Base-by-base conservation (phyloP, 192 early-diverging fungal genomes). In the Coemansia sp. region DNA sequence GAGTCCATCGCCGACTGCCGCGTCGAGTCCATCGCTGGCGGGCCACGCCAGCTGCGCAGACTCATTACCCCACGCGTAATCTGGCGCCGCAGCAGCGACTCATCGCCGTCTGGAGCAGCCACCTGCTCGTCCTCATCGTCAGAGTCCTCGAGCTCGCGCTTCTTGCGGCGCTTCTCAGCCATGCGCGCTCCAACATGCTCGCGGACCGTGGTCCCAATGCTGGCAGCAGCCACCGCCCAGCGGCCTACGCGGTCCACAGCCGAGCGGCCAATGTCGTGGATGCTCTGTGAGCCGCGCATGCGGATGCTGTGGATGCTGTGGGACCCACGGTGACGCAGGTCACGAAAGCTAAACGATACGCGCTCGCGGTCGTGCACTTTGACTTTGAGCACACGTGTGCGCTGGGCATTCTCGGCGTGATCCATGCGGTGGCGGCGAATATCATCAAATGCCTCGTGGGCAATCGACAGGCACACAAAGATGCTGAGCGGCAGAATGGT, bases 401-500 rank as follows among this genome's bases (percentile, higher is more conserved):
- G 77, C 60, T 88, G 83, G 37, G 84, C 75, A 51, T 89, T 90
- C 50, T 90, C 88, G 4, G 64, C 74, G 41, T 66, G 82, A 65
- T 90, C 88, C 69, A 86, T 87, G 55, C 82, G 82, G 57, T 89
- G 88, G 22, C 89, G 84, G 22, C 87, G 67, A 45, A 80, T 75
- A 57, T 92, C 91, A 60, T 92, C 91, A 57, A 84, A 92, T 2
- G 85, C 91, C 66, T 92, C 91, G 57, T 87, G 90, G 10, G 89
- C 83, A 47, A 93, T 92, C 29, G 91, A 88, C 21, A 93, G 82
- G 29, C 85, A 75, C 41, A 93, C 85, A 62, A 93, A 92, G 17
- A 92, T 62, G 51, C 84, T 66, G 37, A 93, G 75, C 22, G 92
- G 92, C 7, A 91, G 69, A 10, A 92, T 67, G 4, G 92, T 93